Percentiles rank a stretch among this genome's conserved stretches.
phyloP scores from a whole-genome alignment of 495 filamentous ascomycete species.

The Astrocystis sublimbata region DNA sequence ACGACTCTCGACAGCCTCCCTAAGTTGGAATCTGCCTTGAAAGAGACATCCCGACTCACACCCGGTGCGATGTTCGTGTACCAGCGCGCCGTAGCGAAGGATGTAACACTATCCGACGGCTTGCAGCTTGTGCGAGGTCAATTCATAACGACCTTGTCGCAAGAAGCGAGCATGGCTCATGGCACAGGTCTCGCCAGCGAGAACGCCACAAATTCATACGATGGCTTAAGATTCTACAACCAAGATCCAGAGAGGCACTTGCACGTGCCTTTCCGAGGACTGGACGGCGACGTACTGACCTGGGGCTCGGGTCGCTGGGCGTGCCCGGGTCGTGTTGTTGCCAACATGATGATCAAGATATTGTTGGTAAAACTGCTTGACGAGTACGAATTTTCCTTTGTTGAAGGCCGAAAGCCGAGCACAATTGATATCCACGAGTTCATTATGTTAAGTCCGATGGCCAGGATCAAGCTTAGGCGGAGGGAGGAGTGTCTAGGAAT shows the following conservation, averaged over 20 bases:
- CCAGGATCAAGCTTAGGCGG: neutral
- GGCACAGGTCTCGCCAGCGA: neutral
- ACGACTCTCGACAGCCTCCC: neutral
- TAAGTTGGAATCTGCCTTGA: slow-evolving; percentile 13
- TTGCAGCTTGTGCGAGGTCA: neutral
- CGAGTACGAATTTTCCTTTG: slow-evolving; percentile 12
- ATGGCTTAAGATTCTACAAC: too few species aligned
- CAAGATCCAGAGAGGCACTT: neutral
- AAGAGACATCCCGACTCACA: slow-evolving; percentile 4
- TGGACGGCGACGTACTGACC: slow-evolving; percentile 5
- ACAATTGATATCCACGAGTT: neutral
- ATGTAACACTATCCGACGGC: neutral
- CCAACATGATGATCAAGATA: neutral
- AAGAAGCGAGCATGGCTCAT: neutral
- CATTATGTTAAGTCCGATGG: neutral
- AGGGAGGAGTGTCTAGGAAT: neutral
- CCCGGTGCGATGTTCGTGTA: neutral
- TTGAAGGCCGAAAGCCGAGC: neutral
- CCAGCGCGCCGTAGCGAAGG: neutral
- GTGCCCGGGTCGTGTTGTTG: slow-evolving; percentile 4
- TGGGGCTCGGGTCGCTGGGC: slow-evolving; percentile 15
- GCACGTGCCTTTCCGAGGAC: neutral
- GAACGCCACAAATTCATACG: too few species aligned
- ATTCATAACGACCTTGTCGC: neutral
- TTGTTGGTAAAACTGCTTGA: slow-evolving; percentile 9